Evolutionary conservation across 441 rosid genomes (phyloP).

Genomic region (Croton laevigatus): DNA sequence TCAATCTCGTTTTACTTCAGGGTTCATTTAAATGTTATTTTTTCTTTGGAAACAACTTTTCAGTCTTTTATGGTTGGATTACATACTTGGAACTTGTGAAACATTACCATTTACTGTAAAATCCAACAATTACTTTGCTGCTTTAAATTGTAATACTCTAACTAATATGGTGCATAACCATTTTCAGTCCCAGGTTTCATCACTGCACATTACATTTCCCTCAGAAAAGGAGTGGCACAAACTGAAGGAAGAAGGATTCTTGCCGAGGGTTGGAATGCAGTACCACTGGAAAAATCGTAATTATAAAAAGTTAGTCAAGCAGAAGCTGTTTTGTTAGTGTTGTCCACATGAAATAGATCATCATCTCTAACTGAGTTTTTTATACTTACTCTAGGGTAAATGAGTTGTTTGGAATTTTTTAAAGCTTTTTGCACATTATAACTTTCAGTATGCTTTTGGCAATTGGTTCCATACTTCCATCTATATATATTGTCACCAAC

Average conservation of each 20-base stretch:
- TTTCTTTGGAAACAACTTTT: neutral
- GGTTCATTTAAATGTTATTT: neutral
- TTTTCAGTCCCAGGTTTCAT: slow-evolving; percentile 69
- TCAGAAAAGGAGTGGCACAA: slow-evolving; percentile 74
- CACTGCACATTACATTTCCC: slow-evolving; percentile 81
- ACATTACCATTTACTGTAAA: neutral
- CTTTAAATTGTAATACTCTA: slow-evolving; percentile 13
- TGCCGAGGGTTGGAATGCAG: slow-evolving; percentile 90
- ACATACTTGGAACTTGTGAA: neutral
- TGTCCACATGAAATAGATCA: neutral
- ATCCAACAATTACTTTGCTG: neutral
- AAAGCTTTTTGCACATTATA: neutral
- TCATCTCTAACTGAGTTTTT: slow-evolving; percentile 10
- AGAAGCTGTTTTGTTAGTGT: slow-evolving; percentile 7
- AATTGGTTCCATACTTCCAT: slow-evolving; percentile 6
- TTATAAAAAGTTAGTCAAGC: slow-evolving; percentile 58
- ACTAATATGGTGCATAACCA: slow-evolving; percentile 17
- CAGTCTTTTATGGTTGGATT: neutral
- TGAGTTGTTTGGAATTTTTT: neutral
- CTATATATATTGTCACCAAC: neutral
- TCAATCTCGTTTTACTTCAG: neutral
- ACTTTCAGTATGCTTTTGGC: neutral
- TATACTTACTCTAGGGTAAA: neutral
- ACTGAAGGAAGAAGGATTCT: slow-evolving; percentile 67
- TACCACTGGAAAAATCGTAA: slow-evolving; percentile 91